Conservation (phyloP, 108 stramenopile species). For the Nitzschia sp. region DNA sequence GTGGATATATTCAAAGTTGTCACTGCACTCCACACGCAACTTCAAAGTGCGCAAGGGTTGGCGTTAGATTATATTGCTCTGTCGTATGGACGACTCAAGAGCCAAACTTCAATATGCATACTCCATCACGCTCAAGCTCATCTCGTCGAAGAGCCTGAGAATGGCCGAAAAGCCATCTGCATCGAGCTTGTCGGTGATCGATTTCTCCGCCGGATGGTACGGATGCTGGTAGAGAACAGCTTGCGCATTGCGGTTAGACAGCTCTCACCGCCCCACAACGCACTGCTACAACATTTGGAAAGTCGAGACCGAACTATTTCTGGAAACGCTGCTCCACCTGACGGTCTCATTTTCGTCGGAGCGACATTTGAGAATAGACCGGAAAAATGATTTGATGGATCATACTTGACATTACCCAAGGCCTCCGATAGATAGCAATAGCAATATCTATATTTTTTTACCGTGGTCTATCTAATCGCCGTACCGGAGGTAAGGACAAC, state of each 20-base stretch:
- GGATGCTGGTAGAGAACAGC: constrained; percentile 64
- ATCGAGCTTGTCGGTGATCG: constrained; percentile 75
- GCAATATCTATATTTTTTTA: too few relatives aligned
- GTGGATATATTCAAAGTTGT: not conserved
- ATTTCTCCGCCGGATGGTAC: constrained; percentile 81
- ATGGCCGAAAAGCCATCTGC: constrained; percentile 39
- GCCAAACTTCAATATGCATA: constrained; percentile 55
- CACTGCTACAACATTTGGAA: constrained; percentile 42
- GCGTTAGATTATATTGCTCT: constrained; percentile 62
- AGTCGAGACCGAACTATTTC: constrained; percentile 38
- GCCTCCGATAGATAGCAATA: not conserved
- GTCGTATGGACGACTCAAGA: constrained; percentile 76
- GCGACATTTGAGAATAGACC: constrained; percentile 36
- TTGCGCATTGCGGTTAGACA: constrained; percentile 34
- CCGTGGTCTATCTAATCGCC: too few relatives aligned
- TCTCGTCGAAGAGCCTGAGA: constrained; percentile 30
- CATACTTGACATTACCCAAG: not conserved
- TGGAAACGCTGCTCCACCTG: constrained; percentile 57
- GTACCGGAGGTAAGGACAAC: too few relatives aligned
- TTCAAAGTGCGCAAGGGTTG: constrained; percentile 46
- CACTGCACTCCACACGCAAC: not conserved
- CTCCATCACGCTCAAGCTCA: constrained; percentile 57
- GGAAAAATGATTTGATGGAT: not conserved
- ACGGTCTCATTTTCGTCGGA: constrained; percentile 70
- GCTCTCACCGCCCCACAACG: constrained; percentile 7